Evolutionary conservation across 495 filamentous ascomycete species (phyloP).

Genomic region (Hypoxylon perforatum): DNA sequence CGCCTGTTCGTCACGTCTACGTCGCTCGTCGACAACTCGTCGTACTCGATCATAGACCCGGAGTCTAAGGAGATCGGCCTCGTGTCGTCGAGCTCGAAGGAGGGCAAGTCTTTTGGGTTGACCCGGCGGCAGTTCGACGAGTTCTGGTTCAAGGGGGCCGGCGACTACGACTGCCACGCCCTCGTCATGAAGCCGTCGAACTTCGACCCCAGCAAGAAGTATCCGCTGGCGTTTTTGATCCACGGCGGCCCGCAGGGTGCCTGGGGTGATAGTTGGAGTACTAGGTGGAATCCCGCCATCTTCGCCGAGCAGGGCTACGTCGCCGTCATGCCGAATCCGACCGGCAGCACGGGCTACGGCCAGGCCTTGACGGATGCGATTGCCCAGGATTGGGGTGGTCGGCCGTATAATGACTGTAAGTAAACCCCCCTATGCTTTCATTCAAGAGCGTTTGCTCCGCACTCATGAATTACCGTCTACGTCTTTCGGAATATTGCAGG

Average conservation of each 20-base stretch:
- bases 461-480: too few species aligned
- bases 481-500: not conserved
- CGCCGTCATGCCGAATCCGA: slow-evolving; percentile 88
- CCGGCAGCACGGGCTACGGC: slow-evolving; percentile 87
- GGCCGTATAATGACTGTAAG: slow-evolving; percentile 74
- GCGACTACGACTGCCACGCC: slow-evolving; percentile 73
- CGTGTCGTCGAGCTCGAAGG: slow-evolving; percentile 74
- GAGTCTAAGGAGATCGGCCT: slow-evolving; percentile 51
- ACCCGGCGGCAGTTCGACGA: slow-evolving; percentile 70
- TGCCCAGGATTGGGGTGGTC: slow-evolving; percentile 78
- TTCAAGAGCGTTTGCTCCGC: too few species aligned
- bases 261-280: slow-evolving; percentile 87
- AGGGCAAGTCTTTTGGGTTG: slow-evolving; percentile 77
- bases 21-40: slow-evolving; percentile 75
- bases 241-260: slow-evolving; percentile 91
- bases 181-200: slow-evolving; percentile 83
- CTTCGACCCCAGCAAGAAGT: slow-evolving; percentile 78
- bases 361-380: slow-evolving; percentile 83
- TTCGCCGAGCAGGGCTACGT: slow-evolving; percentile 95
- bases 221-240: slow-evolving; percentile 84
- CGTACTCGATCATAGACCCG: slow-evolving; percentile 71
- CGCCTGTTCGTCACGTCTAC: slow-evolving; percentile 72
- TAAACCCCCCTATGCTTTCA: not conserved
- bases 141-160: slow-evolving; percentile 71
- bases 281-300: slow-evolving; percentile 89